Percentiles rank a stretch among this genome's conserved stretches.
These are phyloP conservation scores for Singerocomus rubriflavus DNA, from an alignment of 1,284 basidiomycete species.

Conservation along the genomic window DNA sequence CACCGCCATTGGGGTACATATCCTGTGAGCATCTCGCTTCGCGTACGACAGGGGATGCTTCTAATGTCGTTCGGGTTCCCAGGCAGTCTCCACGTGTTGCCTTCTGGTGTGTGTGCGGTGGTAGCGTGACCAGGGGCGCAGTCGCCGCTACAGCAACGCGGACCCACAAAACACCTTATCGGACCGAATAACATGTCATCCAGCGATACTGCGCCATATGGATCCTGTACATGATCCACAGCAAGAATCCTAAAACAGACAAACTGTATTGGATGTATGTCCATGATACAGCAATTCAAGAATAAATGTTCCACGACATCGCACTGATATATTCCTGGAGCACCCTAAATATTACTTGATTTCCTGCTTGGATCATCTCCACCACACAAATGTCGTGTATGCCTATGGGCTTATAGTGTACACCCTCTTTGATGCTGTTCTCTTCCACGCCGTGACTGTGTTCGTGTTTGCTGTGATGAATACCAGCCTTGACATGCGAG, in stretches of 20 bases:
- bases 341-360: conserved; percentile 5
- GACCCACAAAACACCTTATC: conserved; percentile 21
- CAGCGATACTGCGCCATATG: conserved; percentile 8
- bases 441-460: conserved; percentile 15
- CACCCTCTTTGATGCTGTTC: conserved; percentile 3
- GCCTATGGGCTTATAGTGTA: conserved; percentile 11
- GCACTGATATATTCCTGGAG: conserved; percentile 10
- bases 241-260: conserved; percentile 9
- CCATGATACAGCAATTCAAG: background rate
- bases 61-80: background rate
- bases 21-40: conserved; percentile 14
- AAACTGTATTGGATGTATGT: background rate
- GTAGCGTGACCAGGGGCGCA: conserved; percentile 9
- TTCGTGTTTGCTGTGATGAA: conserved; percentile 1
- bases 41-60: background rate
- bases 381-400: conserved; percentile 20
- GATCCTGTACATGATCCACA: conserved; percentile 4
- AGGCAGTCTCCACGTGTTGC: background rate
- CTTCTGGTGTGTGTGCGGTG: background rate
- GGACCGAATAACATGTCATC: conserved; percentile 4
- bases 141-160: conserved; percentile 16
- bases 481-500: background rate
- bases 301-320: background rate
- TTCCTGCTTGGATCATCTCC: conserved; percentile 9
- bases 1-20: background rate